Conservation (phyloP, 495 filamentous ascomycete species). For the Astrothelium macrocarpum region DNA sequence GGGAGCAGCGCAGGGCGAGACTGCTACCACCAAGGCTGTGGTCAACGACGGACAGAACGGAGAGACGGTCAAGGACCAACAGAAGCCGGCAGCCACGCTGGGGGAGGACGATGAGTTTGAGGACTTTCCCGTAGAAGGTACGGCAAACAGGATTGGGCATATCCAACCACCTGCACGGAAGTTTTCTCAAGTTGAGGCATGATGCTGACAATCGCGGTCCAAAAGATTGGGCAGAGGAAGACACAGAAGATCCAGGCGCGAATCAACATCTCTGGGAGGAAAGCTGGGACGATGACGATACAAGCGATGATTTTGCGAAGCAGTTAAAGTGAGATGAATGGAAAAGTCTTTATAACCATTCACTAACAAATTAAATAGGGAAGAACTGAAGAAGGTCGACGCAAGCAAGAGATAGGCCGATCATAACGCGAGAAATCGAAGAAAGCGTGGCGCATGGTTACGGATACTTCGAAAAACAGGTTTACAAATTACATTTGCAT, state of each 20-base stretch:
- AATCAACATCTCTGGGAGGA: conserved; percentile 84
- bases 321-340: conserved; percentile 84
- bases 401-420: not conserved
- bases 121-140: conserved; percentile 96
- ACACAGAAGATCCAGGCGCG: conserved; percentile 62
- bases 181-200: not conserved
- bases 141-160: conserved; percentile 10
- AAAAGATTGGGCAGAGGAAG: conserved; percentile 78
- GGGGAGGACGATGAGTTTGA: conserved; percentile 99
- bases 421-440: too few species aligned
- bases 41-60: conserved; percentile 23
- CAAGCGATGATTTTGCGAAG: conserved; percentile 88
- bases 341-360: too few species aligned
- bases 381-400: conserved; percentile 92
- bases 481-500: not conserved
- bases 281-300: conserved; percentile 99
- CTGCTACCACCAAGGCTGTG: conserved; percentile 22
- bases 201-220: conserved; percentile 13
- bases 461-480: not conserved
- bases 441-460: not conserved
- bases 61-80: conserved; percentile 37
- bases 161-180: not conserved
- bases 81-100: conserved; percentile 56
- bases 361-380: conserved; percentile 45
- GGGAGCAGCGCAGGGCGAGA: conserved; percentile 27